Conservation (phyloP, 1,139 yeast species). For the Scheffersomyces segobiensis region DNA sequence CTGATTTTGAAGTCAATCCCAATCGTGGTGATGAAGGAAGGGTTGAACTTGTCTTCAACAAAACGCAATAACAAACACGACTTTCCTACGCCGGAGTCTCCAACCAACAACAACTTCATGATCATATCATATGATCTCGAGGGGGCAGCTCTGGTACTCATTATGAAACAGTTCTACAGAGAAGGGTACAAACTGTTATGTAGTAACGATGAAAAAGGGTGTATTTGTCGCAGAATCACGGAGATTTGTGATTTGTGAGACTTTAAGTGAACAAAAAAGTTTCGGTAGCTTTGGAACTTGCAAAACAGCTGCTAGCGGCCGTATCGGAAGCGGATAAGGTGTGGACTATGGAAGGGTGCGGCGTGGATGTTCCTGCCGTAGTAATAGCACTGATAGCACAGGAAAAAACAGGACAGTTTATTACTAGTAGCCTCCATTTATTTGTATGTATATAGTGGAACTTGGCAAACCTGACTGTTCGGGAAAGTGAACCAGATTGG, state of each 20-base stretch:
- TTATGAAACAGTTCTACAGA: slow-evolving; percentile 12
- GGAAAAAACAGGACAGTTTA: background rate
- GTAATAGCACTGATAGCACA: background rate
- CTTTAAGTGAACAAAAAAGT: background rate
- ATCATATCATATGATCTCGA: slow-evolving; percentile 90
- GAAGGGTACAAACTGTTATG: background rate
- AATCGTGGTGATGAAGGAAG: slow-evolving; percentile 93
- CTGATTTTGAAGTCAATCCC: slow-evolving; percentile 98
- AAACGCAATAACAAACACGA: slow-evolving; percentile 92
- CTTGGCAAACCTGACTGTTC: background rate
- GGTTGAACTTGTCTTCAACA: slow-evolving; percentile 96
- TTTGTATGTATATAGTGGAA: background rate
- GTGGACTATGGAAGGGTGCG: background rate
- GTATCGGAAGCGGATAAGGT: background rate
- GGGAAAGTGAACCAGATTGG: background rate
- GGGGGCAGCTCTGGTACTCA: slow-evolving; percentile 59
- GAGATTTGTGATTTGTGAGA: background rate
- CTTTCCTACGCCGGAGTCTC: slow-evolving; percentile 95
- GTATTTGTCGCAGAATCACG: background rate
- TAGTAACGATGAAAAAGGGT: background rate
- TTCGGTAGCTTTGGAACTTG: background rate
- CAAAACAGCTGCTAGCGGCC: background rate
- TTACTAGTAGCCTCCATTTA: background rate
- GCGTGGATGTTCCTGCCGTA: background rate
- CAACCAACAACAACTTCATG: slow-evolving; percentile 89